Percentiles rank a stretch among this genome's conserved stretches.
Conservation (phyloP, 805 yeast species). For the Sugiyamaella americana region DNA sequence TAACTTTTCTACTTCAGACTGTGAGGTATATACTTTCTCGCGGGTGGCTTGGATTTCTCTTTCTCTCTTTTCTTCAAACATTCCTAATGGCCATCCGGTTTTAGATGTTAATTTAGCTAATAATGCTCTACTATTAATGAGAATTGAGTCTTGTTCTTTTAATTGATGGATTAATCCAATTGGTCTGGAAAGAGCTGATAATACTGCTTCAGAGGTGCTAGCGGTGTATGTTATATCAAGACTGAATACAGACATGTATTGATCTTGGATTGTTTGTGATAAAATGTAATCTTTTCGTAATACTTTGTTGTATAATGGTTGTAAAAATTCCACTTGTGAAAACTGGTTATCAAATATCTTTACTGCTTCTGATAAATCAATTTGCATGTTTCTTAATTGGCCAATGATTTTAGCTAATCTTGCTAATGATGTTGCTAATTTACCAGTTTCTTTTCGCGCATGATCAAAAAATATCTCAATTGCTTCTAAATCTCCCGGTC, state of each 20-base stretch:
- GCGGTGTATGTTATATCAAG: constrained; percentile 4
- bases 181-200: constrained; percentile 27
- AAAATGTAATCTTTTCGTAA: constrained; percentile 9
- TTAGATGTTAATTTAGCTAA: constrained; percentile 22
- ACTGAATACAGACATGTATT: constrained; percentile 4
- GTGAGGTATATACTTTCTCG: constrained; percentile 26
- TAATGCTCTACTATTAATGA: constrained; percentile 21
- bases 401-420: constrained; percentile 11
- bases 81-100: constrained; percentile 29
- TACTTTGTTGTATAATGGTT: not conserved
- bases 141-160: constrained; percentile 17
- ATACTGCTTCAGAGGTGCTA: constrained; percentile 19
- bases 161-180: constrained; percentile 24
- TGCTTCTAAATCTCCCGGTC: constrained; percentile 19
- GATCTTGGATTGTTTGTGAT: constrained; percentile 6
- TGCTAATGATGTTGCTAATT: constrained; percentile 6
- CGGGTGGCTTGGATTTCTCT: constrained; percentile 28
- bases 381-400: constrained; percentile 16
- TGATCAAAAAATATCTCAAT: constrained; percentile 23
- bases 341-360: constrained; percentile 14
- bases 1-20: constrained; percentile 26
- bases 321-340: constrained; percentile 12
- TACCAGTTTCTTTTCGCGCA: constrained; percentile 20
- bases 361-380: constrained; percentile 18
- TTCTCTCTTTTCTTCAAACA: constrained; percentile 32